These are phyloP conservation scores for Cladosporium cucumerinum DNA, from an alignment of 2,329 filamentous ascomycete species.

Conservation along the genomic window DNA sequence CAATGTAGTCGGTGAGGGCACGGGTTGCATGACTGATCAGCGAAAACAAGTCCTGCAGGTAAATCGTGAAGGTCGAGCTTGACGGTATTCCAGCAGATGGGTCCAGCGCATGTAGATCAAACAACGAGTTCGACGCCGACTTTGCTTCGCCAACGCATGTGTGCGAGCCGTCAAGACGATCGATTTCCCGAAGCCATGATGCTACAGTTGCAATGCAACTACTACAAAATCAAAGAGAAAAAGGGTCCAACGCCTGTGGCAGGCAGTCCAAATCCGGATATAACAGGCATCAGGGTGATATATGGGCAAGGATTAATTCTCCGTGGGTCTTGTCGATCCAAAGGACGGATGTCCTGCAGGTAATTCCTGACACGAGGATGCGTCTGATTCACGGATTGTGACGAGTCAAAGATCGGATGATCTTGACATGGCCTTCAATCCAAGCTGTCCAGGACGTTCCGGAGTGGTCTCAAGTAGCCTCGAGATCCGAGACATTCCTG, in stretches of 20 bases:
- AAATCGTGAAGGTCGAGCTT: background rate
- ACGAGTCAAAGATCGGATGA: background rate
- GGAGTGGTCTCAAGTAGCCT: background rate
- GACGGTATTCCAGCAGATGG: background rate
- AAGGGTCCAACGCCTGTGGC: conserved; percentile 1
- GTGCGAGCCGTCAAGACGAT: conserved; percentile 12
- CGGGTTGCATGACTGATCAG: background rate
- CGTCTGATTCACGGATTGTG: background rate
- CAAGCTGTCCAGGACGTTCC: background rate
- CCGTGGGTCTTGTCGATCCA: background rate
- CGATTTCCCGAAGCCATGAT: background rate
- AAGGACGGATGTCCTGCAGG: background rate
- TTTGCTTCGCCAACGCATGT: conserved; percentile 16
- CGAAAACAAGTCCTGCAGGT: background rate
- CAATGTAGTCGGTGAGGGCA: background rate
- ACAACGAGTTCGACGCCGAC: background rate
- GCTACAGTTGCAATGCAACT: conserved; percentile 13
- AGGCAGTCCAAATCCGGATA: background rate
- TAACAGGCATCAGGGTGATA: background rate
- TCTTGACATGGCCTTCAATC: background rate
- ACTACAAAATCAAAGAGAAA: conserved; percentile 9
- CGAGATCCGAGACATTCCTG: background rate
- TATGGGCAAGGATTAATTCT: background rate
- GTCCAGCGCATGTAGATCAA: background rate
- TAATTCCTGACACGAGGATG: background rate